Base-by-base conservation (phyloP, 75 land plant species). In the Isoetes taiwanensis region DNA sequence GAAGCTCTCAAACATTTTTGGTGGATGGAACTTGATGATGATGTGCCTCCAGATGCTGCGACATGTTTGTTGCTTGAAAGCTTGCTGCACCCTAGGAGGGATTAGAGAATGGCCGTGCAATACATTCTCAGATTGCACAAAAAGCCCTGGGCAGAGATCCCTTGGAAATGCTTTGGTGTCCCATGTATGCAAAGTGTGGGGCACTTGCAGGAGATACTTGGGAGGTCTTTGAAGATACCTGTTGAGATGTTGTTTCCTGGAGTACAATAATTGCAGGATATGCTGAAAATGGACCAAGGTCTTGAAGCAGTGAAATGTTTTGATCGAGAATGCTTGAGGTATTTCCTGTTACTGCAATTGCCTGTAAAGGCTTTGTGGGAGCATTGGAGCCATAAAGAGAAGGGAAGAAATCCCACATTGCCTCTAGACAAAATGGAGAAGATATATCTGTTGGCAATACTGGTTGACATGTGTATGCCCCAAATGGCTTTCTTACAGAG, bases 361-460 rank as follows among this genome's bases (percentile, higher is more conserved):
- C 68, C 27, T 27, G 74, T 1, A 61, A 52, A 32, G 71, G n/a
- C n/a, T 62, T 2, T 73, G 76, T 43, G 63, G 72, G 1, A 48
- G 53, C 2, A 41, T 57, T 29, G 40, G 33, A 29, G 39, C 60
- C 3, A 32, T 57, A 21, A 61, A 61, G 21, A 17, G 67, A 32
- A 78, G 82, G 31, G 38, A 30, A 38, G 76, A 72, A 54, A 54
- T 79, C 3, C n/a, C n/a, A n/a, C 82, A 79, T 60, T 61, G 61
- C 1, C 62, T 58, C 30, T 54, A 69, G 23, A 53, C 68, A 12
- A 53, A 54, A 52, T 19, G 27, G 34, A 73, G 82, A 1, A 50
- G 66, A 79, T 31, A 42, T 64, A 16, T 68, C 68, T 41, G 76
- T 76, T 28, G 76, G 64, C 9, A 79, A 67, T 43, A 61, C 76